Evolutionary conservation across 106 monocot genomes (phyloP).

Genomic region (Allium fistulosum): DNA sequence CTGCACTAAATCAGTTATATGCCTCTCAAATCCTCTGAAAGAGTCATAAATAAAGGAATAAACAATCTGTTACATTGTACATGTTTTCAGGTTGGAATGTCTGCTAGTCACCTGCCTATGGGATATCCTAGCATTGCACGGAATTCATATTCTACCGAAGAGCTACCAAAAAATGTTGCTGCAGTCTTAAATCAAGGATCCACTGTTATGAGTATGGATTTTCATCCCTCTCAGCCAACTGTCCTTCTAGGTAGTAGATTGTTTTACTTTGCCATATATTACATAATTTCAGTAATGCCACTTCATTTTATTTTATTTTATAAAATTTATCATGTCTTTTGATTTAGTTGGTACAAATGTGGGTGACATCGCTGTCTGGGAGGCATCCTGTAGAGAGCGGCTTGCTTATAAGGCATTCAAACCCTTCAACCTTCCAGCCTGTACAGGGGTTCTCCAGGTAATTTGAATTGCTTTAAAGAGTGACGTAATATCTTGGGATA

Average conservation of each 20-base stretch:
- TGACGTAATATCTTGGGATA: too few species aligned
- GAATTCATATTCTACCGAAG: constrained; percentile 17
- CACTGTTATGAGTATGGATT: constrained; percentile 40
- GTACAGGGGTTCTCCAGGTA: constrained; percentile 31
- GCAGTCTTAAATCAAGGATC: constrained; percentile 32
- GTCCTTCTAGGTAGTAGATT: constrained; percentile 33
- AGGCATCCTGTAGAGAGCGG: constrained; percentile 25
- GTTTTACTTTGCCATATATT: not conserved
- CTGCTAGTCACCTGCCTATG: constrained; percentile 10
- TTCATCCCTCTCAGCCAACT: constrained; percentile 33
- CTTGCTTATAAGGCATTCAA: constrained; percentile 25
- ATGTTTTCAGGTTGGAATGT: constrained; percentile 20
- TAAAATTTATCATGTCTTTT: too few species aligned
- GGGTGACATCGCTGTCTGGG: constrained; percentile 52
- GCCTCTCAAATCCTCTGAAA: too few species aligned
- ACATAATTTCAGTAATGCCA: not conserved
- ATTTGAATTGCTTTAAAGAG: not conserved
- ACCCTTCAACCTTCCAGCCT: constrained; percentile 25
- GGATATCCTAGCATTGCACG: constrained; percentile 15
- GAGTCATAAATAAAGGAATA: too few species aligned
- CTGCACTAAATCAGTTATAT: too few species aligned
- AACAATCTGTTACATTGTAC: not conserved
- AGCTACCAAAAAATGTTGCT: constrained; percentile 29
- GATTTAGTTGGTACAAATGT: constrained; percentile 50
- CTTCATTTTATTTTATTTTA: not conserved